These are phyloP conservation scores for Fusarium burgessii DNA, from an alignment of 2,329 filamentous ascomycete species.

Conservation along the genomic window DNA sequence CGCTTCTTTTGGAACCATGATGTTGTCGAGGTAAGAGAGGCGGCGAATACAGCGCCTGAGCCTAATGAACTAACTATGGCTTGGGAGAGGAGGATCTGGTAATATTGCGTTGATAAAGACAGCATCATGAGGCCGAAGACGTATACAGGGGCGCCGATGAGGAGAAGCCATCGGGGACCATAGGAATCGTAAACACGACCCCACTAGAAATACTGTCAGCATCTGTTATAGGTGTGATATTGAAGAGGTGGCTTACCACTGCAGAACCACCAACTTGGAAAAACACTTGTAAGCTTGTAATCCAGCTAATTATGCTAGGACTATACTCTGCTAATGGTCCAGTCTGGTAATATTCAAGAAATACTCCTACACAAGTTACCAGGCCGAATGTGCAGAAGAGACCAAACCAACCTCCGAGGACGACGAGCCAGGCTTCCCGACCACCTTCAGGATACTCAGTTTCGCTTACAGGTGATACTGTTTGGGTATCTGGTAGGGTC, in stretches of 20 bases:
- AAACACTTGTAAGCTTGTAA: neutral
- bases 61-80: neutral
- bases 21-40: rapidly evolving
- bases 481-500: rapidly evolving
- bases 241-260: rapidly evolving
- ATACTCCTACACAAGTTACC: neutral
- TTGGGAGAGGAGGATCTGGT: neutral
- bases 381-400: constrained; percentile 9
- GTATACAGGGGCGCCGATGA: neutral
- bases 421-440: neutral
- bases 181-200: constrained; percentile 5
- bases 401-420: neutral
- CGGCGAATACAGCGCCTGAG: neutral
- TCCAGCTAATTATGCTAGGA: neutral
- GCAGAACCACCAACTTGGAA: neutral
- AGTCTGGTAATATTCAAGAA: neutral
- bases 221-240: rapidly evolving
- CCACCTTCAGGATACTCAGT: neutral
- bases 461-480: rapidly evolving
- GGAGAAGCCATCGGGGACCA: neutral
- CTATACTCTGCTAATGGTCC: rapidly evolving
- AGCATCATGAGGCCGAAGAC: neutral
- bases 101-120: rapidly evolving
- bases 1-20: neutral
- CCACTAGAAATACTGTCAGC: rapidly evolving